These are phyloP conservation scores for Calonectria honghensis DNA, from an alignment of 2,329 filamentous ascomycete species.

Conservation along the genomic window DNA sequence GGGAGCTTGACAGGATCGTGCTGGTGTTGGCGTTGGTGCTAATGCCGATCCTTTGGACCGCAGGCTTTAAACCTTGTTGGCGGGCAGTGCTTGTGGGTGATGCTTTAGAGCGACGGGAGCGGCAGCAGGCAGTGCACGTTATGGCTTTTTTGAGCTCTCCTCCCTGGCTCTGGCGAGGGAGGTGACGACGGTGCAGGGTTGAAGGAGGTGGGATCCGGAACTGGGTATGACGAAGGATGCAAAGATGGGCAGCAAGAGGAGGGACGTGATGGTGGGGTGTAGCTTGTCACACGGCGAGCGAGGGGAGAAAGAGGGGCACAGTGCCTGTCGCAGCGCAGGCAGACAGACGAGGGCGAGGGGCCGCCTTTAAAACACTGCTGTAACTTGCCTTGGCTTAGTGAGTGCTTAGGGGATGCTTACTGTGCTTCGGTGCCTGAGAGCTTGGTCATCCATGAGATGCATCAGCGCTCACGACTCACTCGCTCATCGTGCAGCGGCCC, in stretches of 20 bases:
- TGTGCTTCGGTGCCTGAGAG: background rate
- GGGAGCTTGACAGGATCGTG: background rate
- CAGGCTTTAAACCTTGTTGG: conserved; percentile 18
- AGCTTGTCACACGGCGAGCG: conserved; percentile 18
- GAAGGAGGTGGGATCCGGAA: background rate
- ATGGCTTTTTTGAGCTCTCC: background rate
- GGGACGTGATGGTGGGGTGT: conserved; percentile 30
- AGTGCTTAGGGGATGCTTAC: conserved; percentile 29
- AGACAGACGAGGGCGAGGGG: conserved; percentile 1
- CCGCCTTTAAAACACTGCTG: background rate
- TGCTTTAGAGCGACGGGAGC: background rate
- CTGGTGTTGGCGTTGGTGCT: conserved; percentile 24
- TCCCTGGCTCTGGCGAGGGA: background rate
- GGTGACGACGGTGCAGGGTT: background rate
- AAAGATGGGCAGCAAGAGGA: background rate
- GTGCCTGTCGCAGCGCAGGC: conserved; percentile 4
- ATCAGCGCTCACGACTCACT: background rate
- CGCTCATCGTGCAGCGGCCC: background rate
- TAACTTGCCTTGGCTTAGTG: conserved; percentile 9
- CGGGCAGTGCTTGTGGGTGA: background rate
- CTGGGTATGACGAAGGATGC: conserved; percentile 47
- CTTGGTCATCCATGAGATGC: background rate
- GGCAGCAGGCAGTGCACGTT: background rate
- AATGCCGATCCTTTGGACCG: conserved; percentile 20
- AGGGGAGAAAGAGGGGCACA: conserved; percentile 9